These are phyloP conservation scores for Blastomyces silverae DNA, from an alignment of 2,329 filamentous ascomycete species.

Conservation along the genomic window DNA sequence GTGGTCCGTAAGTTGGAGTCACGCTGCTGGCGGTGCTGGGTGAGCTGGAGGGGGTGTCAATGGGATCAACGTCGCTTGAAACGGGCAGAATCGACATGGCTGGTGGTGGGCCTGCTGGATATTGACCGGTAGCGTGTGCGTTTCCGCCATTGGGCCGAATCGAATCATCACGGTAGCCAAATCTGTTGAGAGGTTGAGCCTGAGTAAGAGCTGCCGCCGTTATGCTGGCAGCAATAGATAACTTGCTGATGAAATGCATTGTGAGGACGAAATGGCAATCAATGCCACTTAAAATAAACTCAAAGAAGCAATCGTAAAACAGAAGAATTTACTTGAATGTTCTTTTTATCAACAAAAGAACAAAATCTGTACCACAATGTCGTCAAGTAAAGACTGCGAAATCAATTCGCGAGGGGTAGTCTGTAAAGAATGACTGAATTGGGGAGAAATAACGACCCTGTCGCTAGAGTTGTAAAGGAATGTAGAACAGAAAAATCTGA, in stretches of 20 bases:
- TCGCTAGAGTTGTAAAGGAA: constrained; percentile 12
- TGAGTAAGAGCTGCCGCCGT: constrained; percentile 33
- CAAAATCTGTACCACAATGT: constrained; percentile 17
- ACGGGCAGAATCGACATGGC: not conserved
- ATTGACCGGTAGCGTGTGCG: constrained; percentile 13
- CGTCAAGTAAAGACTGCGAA: constrained; percentile 25
- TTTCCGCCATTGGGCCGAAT: not conserved
- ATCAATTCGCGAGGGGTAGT: constrained; percentile 31
- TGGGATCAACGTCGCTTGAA: not conserved
- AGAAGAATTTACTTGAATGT: constrained; percentile 14
- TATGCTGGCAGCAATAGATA: constrained; percentile 33
- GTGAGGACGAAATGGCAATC: constrained; percentile 24
- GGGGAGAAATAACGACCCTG: constrained; percentile 18
- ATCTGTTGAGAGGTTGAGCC: constrained; percentile 28
- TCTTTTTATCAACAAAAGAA: constrained; percentile 16
- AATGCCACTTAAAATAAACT: constrained; percentile 22
- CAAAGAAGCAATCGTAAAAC: constrained; percentile 15
- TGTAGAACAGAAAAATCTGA: constrained; percentile 18
- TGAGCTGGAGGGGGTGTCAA: not conserved
- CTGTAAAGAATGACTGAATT: constrained; percentile 20
- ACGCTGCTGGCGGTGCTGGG: not conserved
- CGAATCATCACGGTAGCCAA: constrained; percentile 12
- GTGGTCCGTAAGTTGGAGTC: not conserved
- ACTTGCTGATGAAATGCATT: constrained; percentile 36
- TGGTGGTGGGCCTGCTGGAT: not conserved